phyloP scores from a whole-genome alignment of 257 asterid species.

The Striga asiatica region DNA sequence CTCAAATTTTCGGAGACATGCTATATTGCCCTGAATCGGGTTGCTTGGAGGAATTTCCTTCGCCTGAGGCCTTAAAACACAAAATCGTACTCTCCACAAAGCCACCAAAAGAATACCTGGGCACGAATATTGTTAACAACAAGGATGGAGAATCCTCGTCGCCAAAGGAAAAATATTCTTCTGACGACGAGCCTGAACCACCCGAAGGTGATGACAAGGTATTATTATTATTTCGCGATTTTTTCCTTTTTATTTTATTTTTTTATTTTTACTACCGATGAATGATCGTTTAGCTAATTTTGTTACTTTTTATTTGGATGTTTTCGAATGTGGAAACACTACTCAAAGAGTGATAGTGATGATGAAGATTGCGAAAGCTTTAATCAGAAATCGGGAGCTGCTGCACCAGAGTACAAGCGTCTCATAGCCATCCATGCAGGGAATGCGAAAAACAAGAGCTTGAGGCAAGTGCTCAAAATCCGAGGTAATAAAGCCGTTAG shows the following conservation, averaged over 20 bases:
- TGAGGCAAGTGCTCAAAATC: constrained; percentile 45
- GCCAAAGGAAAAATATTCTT: constrained; percentile 33
- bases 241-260: not conserved
- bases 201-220: constrained; percentile 41
- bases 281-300: too few relatives aligned
- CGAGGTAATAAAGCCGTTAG: constrained; percentile 49
- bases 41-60: constrained; percentile 57
- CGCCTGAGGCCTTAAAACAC: constrained; percentile 59
- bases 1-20: constrained; percentile 57
- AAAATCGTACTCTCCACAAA: constrained; percentile 71
- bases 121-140: constrained; percentile 23
- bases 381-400: constrained; percentile 32
- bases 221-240: not conserved
- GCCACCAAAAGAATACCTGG: constrained; percentile 82
- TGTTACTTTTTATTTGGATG: too few relatives aligned
- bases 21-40: constrained; percentile 58
- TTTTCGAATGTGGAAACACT: not conserved
- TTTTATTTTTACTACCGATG: too few relatives aligned
- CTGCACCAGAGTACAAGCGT: constrained; percentile 53
- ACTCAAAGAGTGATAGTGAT: constrained; percentile 42
- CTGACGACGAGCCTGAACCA: constrained; percentile 47
- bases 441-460: constrained; percentile 66
- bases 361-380: constrained; percentile 43
- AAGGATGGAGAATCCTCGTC: constrained; percentile 33
- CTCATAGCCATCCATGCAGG: constrained; percentile 90